Base-by-base conservation (phyloP, 2,329 filamentous ascomycete species). In the Sporothrix brunneoviolacea region DNA sequence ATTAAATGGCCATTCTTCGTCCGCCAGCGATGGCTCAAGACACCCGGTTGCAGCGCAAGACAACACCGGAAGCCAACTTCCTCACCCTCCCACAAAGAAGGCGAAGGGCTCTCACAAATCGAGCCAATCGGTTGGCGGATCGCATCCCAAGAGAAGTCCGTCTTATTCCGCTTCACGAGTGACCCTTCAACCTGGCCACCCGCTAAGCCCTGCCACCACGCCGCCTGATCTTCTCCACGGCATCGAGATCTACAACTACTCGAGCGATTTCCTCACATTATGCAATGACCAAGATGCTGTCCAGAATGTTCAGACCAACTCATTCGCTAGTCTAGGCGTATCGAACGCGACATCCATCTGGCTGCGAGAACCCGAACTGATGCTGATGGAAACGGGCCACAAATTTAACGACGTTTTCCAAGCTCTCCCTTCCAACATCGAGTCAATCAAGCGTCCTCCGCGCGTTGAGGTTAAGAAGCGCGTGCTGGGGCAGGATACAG, bases 31-130 rank as follows among this genome's bases (percentile, higher is more conserved):
- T 47, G 76, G 60, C 41, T 60, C 68, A 41, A 80, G 76, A 60
- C 68, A 74, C 48, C 56, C 61, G 3, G 8, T 12, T 3, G 40
- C 43, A 18, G 30, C 51, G 13, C 43, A 46, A 39, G 44, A 54
- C 35, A 19, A 19, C 19, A 35, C 18, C 16, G 71, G 67, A 54
- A 73, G 74, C 10, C 64, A 69, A 51, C 69, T 74, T 33, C 65
- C 70, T 38, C 64, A 66, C 7, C 82, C 82, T 38, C 79, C 85
- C 2, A 66, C 81, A 35, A 96, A 95, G 67, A 90, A 89, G 61
- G 65, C 84, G 2, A 96, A 95, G 68, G 83, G 78, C n/a, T 82
- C 77, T 42, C 91, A 96, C 70, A 86, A 86, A 56, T 68, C 86
- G 0, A 90, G 83, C 28, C 83, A 84, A 52, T 95, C 91, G 1